phyloP scores from a whole-genome alignment of 352 stramenopile species.

The Phytophthora colocasiae region DNA sequence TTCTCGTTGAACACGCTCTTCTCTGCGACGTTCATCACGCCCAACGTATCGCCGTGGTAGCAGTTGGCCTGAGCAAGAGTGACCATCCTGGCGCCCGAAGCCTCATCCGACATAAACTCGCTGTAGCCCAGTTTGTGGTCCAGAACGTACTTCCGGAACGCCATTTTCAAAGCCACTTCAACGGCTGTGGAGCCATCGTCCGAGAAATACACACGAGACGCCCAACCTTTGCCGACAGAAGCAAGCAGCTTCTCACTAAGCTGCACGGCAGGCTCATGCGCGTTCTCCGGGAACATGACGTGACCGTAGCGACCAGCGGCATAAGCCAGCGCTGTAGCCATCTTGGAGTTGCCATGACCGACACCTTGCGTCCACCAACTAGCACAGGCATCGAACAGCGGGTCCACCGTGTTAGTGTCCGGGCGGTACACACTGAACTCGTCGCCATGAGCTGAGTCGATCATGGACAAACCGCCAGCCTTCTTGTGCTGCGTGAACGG shows the following conservation, averaged over 20 bases:
- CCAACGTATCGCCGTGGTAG: constrained; percentile 94
- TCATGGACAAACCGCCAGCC: constrained; percentile 78
- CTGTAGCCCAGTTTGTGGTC: constrained; percentile 76
- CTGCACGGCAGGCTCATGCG: constrained; percentile 86
- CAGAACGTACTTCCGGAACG: constrained; percentile 84
- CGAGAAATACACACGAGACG: constrained; percentile 91
- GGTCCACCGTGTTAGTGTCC: constrained; percentile 60
- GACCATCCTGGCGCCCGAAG: constrained; percentile 62
- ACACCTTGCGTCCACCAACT: constrained; percentile 95
- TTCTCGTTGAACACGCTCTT: constrained; percentile 92
- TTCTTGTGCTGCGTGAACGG: constrained; percentile 94
- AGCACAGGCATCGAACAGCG: constrained; percentile 90
- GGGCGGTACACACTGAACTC: constrained; percentile 74
- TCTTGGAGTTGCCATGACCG: constrained; percentile 90
- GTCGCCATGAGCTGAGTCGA: constrained; percentile 92
- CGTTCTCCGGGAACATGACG: constrained; percentile 93
- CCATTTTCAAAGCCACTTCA: constrained; percentile 94
- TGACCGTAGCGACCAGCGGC: constrained; percentile 91
- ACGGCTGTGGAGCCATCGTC: constrained; percentile 92
- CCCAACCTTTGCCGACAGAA: constrained; percentile 85
- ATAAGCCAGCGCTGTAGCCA: constrained; percentile 89
- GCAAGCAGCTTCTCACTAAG: constrained; percentile 81
- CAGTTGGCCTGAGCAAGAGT: constrained; percentile 89
- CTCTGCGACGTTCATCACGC: constrained; percentile 92
- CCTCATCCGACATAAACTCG: constrained; percentile 38